Conservation (phyloP, 2,329 filamentous ascomycete genomes). For the Aspergillus sp. region DNA sequence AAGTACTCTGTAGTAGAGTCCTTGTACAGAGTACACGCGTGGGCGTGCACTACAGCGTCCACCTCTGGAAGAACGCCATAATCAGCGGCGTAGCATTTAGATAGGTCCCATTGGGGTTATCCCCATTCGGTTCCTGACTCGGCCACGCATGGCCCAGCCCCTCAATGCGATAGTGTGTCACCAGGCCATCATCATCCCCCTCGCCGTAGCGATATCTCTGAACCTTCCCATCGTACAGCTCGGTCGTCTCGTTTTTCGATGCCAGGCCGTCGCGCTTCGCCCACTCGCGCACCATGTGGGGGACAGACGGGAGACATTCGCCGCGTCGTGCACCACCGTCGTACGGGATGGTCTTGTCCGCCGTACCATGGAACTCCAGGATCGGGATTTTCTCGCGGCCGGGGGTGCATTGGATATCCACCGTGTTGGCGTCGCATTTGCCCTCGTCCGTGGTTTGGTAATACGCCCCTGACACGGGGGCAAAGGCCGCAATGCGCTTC, state of each 20-base stretch:
- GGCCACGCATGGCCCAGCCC: slow-evolving; percentile 15
- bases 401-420: slow-evolving; percentile 19
- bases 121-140: slow-evolving; percentile 11
- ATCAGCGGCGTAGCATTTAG: slow-evolving; percentile 15
- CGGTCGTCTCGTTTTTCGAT: slow-evolving; percentile 3
- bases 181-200: neutral
- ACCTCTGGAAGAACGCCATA: slow-evolving; percentile 13
- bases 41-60: neutral
- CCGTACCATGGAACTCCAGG: slow-evolving; percentile 17
- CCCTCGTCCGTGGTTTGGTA: slow-evolving; percentile 25
- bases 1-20: neutral
- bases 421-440: slow-evolving; percentile 7
- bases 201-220: slow-evolving; percentile 5
- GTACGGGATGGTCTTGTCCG: slow-evolving; percentile 32
- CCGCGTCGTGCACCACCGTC: slow-evolving; percentile 21
- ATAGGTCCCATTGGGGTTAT: slow-evolving; percentile 9
- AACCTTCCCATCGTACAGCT: slow-evolving; percentile 1
- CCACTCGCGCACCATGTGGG: slow-evolving; percentile 14
- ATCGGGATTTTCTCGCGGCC: slow-evolving; percentile 24
- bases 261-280: slow-evolving; percentile 17
- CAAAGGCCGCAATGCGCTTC: slow-evolving; percentile 43
- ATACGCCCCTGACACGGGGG: slow-evolving; percentile 40
- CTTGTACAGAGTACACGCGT: too few relatives aligned
- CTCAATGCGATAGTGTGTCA: slow-evolving; percentile 12
- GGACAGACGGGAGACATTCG: slow-evolving; percentile 14